Evolutionary conservation across 441 rosid species (phyloP).

Genomic region (Hypseocharis bilobata): DNA sequence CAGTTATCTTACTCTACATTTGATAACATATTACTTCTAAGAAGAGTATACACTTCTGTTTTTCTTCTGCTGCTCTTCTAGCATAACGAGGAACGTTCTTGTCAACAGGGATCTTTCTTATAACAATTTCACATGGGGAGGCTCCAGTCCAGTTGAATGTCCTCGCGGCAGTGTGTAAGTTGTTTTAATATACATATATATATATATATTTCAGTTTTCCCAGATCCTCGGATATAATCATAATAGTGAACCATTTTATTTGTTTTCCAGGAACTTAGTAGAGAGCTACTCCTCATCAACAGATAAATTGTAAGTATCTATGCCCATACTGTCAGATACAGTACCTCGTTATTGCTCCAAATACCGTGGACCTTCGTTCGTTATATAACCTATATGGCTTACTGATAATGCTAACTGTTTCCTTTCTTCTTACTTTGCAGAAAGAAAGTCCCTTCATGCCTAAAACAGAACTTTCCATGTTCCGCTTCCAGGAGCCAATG

Average conservation of each 20-base stretch:
- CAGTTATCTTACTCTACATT: background rate
- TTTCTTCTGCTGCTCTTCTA: no score
- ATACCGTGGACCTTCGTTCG: background rate
- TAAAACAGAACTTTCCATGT: slow-evolving; percentile 57
- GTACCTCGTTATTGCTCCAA: background rate
- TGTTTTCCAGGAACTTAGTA: slow-evolving; percentile 54
- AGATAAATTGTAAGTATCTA: slow-evolving; percentile 44
- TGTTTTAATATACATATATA: no score
- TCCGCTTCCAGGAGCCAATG: slow-evolving; percentile 33
- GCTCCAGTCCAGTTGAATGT: slow-evolving; percentile 48
- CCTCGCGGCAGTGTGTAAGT: slow-evolving; percentile 59
- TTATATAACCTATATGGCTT: background rate
- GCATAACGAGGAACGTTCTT: background rate
- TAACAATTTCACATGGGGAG: slow-evolving; percentile 62
- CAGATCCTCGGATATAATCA: background rate
- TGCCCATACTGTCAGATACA: slow-evolving; percentile 1
- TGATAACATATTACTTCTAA: background rate
- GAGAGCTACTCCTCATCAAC: slow-evolving; percentile 52
- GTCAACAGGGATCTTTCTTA: slow-evolving; percentile 62
- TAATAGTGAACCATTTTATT: slow-evolving; percentile 8
- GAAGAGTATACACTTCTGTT: background rate
- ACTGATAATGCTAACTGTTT: background rate
- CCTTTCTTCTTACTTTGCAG: slow-evolving; percentile 36
- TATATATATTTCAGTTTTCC: background rate
- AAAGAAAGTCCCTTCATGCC: slow-evolving; percentile 46